A percentile compares a stretch with the other conserved stretches of the same genome.
Evolutionary conservation across 192 early-diverging fungal genomes (phyloP).

Genomic region (Allomyces macrogynus): DNA sequence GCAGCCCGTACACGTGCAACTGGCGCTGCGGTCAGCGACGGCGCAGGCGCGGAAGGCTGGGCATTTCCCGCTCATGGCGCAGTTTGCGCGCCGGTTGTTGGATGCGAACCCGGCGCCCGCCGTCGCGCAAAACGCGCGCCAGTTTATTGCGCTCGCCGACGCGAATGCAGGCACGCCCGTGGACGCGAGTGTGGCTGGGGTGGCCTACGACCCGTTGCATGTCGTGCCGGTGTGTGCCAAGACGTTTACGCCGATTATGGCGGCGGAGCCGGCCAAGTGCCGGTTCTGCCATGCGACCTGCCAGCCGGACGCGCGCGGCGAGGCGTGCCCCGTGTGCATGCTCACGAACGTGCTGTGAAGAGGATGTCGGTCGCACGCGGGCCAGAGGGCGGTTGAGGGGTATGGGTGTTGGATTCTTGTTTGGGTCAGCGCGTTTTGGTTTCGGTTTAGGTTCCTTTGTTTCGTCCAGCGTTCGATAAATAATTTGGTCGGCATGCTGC

Average conservation of each 20-base stretch:
- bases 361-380: too few species aligned
- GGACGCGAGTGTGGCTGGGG: constrained; percentile 37
- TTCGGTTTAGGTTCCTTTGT: too few species aligned
- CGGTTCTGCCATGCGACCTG: constrained; percentile 74
- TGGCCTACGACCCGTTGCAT: constrained; percentile 92
- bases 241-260: constrained; percentile 74
- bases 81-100: constrained; percentile 72
- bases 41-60: constrained; percentile 55
- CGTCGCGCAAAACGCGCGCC: constrained; percentile 59
- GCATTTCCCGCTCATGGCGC: constrained; percentile 64
- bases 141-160: constrained; percentile 54
- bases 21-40: constrained; percentile 74
- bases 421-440: too few species aligned
- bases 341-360: constrained; percentile 12
- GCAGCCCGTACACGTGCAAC: constrained; percentile 70
- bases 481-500: too few species aligned
- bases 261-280: constrained; percentile 56
- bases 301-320: constrained; percentile 58
- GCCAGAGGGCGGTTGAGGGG: too few species aligned
- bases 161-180: constrained; percentile 30
- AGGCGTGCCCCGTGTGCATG: constrained; percentile 71
- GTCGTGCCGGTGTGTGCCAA: constrained; percentile 75
- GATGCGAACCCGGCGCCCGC: constrained; percentile 64
- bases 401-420: too few species aligned
- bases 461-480: too few species aligned